phyloP scores from a whole-genome alignment of 2,329 filamentous ascomycete genomes.

The Penicillium nordicum region DNA sequence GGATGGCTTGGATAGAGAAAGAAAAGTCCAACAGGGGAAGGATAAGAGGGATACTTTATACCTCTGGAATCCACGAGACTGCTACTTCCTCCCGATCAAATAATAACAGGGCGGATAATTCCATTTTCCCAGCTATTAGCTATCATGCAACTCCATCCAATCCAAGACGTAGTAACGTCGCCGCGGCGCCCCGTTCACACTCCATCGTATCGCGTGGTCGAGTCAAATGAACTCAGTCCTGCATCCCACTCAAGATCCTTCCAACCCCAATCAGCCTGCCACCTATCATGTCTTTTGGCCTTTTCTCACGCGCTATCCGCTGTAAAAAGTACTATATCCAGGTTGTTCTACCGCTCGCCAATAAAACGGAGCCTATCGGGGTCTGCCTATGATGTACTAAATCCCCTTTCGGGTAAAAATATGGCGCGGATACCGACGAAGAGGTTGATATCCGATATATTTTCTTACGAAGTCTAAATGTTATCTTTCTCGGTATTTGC shows the following conservation, averaged over 20 bases:
- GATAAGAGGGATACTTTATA: constrained; percentile 18
- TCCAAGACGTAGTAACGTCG: neutral
- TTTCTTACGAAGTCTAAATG: constrained; percentile 10
- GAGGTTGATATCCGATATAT: constrained; percentile 11
- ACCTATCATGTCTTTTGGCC: neutral
- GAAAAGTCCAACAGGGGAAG: neutral
- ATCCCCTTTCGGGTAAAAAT: neutral
- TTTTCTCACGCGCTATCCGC: constrained; percentile 22
- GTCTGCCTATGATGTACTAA: neutral
- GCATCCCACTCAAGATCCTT: constrained; percentile 7
- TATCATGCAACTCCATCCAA: constrained; percentile 8
- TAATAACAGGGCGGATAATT: neutral
- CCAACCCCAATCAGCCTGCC: constrained; percentile 4
- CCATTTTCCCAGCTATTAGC: neutral
- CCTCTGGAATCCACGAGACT: neutral
- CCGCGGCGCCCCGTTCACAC: constrained; percentile 5
- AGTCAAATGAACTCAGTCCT: constrained; percentile 18
- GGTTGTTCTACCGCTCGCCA: constrained; percentile 17
- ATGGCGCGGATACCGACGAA: neutral
- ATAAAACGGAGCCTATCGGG: constrained; percentile 4
- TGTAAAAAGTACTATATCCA: neutral
- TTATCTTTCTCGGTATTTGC: constrained; percentile 1
- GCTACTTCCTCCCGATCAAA: neutral
- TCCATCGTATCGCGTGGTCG: constrained; percentile 20
- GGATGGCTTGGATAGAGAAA: constrained; percentile 1